phyloP scores from a whole-genome alignment of 148 eudicot genomes.

The Rhododendron griersonianum region DNA sequence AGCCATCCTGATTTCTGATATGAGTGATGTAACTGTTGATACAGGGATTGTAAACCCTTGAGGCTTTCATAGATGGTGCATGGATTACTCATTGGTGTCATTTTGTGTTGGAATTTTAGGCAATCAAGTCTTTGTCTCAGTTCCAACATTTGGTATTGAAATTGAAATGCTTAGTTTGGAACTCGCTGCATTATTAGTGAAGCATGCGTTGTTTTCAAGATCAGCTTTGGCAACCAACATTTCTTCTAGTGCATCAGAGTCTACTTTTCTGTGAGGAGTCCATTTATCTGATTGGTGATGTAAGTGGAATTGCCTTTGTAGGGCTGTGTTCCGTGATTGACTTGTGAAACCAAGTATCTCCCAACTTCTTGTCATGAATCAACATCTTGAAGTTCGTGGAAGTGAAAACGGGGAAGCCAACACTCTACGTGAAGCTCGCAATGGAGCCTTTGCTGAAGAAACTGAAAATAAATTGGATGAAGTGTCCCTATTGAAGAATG shows the following conservation, averaged over 20 bases:
- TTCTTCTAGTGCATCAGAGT: background rate
- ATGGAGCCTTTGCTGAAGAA: constrained; percentile 33
- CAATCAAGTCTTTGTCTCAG: background rate
- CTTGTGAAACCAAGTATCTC: constrained; percentile 13
- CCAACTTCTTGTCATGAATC: constrained; percentile 45
- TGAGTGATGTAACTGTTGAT: background rate
- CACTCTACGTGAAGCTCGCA: constrained; percentile 19
- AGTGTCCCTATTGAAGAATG: constrained; percentile 23
- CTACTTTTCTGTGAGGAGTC: background rate
- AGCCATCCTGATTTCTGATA: background rate
- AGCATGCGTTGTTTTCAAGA: background rate
- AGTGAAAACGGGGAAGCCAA: constrained; percentile 33
- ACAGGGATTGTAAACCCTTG: background rate
- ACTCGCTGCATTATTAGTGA: background rate
- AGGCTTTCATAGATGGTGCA: background rate
- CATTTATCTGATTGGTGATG: background rate
- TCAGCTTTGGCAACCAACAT: background rate
- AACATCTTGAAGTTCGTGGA: constrained; percentile 22
- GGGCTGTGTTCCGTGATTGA: background rate
- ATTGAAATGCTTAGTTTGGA: background rate
- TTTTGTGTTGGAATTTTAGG: background rate
- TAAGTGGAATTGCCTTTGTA: background rate
- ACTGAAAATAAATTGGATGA: constrained; percentile 26
- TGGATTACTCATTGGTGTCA: background rate
- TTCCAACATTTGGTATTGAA: background rate